These are phyloP conservation scores for Calonectria pseudoturangicola DNA, from an alignment of 2,329 filamentous ascomycete species.

Conservation along the genomic window DNA sequence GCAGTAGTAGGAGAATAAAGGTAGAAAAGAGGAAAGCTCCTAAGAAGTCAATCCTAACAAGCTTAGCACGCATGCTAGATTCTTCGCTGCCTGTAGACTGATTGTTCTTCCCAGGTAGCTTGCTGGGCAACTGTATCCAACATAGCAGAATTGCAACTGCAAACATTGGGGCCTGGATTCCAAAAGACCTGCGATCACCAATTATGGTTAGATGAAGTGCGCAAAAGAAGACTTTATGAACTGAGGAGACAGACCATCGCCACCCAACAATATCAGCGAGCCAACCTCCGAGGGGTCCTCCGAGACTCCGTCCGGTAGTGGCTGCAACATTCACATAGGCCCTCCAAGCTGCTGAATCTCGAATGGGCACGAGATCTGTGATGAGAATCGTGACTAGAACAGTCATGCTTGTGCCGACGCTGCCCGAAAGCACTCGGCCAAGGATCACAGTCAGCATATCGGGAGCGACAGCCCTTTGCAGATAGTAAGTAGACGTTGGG, in stretches of 20 bases:
- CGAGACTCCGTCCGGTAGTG: slow-evolving; percentile 6
- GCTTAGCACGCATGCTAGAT: neutral
- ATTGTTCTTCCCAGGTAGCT: neutral
- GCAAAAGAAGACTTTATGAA: no score
- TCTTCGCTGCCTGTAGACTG: neutral
- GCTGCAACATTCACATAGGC: slow-evolving; percentile 11
- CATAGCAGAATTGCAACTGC: slow-evolving; percentile 6
- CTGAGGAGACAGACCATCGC: slow-evolving; percentile 10
- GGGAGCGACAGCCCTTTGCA: neutral
- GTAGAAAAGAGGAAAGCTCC: neutral
- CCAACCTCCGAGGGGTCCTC: slow-evolving; percentile 21
- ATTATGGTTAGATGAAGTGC: neutral
- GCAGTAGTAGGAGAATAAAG: neutral
- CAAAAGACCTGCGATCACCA: slow-evolving; percentile 10
- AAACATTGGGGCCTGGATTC: slow-evolving; percentile 25
- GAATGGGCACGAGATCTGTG: neutral
- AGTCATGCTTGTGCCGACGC: slow-evolving; percentile 25
- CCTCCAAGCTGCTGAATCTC: slow-evolving; percentile 4
- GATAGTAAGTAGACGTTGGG: neutral
- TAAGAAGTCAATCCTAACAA: slow-evolving; percentile 2
- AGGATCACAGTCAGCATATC: slow-evolving; percentile 10
- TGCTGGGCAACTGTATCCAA: slow-evolving; percentile 4
- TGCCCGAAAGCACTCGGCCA: slow-evolving; percentile 14
- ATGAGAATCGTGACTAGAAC: slow-evolving; percentile 12
- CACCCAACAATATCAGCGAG: slow-evolving; percentile 22